These are phyloP conservation scores for Backusella sp. DNA, from an alignment of 192 early-diverging fungal genomes.

Conservation along the genomic window DNA sequence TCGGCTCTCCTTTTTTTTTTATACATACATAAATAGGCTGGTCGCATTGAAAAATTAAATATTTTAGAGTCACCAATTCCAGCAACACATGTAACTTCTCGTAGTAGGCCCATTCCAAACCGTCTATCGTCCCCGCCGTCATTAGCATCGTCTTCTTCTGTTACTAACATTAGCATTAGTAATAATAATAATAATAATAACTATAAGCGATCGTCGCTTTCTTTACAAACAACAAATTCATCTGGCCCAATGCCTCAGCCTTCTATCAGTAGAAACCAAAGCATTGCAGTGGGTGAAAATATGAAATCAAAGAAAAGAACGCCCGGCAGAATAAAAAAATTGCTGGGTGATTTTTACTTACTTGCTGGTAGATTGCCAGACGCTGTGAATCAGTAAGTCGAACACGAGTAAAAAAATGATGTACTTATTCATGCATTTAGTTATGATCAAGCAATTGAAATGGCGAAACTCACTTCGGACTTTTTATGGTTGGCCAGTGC, in stretches of 20 bases:
- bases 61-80: slow-evolving; percentile 27
- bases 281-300: slow-evolving; percentile 22
- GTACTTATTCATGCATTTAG: slow-evolving; percentile 28
- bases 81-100: neutral
- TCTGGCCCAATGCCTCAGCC: slow-evolving; percentile 16
- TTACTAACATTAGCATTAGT: neutral
- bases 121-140: slow-evolving; percentile 14
- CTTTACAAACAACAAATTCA: slow-evolving; percentile 21
- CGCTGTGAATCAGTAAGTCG: slow-evolving; percentile 55
- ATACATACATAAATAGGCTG: slow-evolving; percentile 15
- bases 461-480: slow-evolving; percentile 63
- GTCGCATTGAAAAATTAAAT: slow-evolving; percentile 21
- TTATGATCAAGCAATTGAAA: slow-evolving; percentile 66
- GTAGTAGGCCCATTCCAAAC: neutral
- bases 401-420: no score
- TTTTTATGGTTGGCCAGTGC: slow-evolving; percentile 77
- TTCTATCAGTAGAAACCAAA: slow-evolving; percentile 21
- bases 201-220: slow-evolving; percentile 6
- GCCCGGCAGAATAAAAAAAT: slow-evolving; percentile 68
- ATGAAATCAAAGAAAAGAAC: slow-evolving; percentile 57
- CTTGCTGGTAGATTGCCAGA: slow-evolving; percentile 69
- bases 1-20: neutral
- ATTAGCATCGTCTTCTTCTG: slow-evolving; percentile 6
- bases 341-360: slow-evolving; percentile 73
- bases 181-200: neutral